Evolutionary conservation across 2,329 filamentous ascomycete species (phyloP), one percentile per base, ranked within the genome.

Genomic region (Arthrobotrys entomopaga): DNA sequence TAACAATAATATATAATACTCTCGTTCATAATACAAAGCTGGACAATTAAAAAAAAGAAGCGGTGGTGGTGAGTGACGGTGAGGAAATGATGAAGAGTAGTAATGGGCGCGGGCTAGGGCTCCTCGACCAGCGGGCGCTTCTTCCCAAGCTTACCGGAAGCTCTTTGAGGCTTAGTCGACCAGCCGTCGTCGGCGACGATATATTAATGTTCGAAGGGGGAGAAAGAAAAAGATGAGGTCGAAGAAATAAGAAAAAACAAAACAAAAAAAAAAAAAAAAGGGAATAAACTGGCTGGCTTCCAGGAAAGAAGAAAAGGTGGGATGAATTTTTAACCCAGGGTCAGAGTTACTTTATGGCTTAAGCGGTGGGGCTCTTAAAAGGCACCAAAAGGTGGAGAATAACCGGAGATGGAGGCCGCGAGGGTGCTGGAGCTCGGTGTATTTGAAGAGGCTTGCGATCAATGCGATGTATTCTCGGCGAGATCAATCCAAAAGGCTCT

Each of bases 101-200:
- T 10, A 26, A 34, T 34, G 29, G 29, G 29, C 29, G 29, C 29
- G 5, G 29, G 29, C 29, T 34, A 34, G 29, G n/a, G 26, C 50
- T 64, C 65, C 67, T 73, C 69, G 69, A 73, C 69, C 69, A 66
- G 69, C 69, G 61, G 58, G 67, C 26, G 56, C 16, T 42, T 34
- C 16, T 65, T n/a, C 24, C 34, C 61, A 73, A 74, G 70, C 70
- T 67, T 74, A 67, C 70, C 70, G 50, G 70, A 74, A 74, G 63
- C 70, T 67, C 20, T 57, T 22, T 50, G 42, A 50, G 20, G 6
- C 42, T n/a, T 15, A 19, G 48, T 34, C 29, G 46, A 38, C 13
- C 19, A 56, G 63, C 56, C 42, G 43, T 48, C 29, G 67, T 60
- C 59, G 48, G 60, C 22, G 42, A 46, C 42, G 42, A 46, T 34